Evolutionary conservation across 768 basidiomycete species (phyloP), one percentile per base, ranked within the genome.

Genomic region (Russula vinacea): DNA sequence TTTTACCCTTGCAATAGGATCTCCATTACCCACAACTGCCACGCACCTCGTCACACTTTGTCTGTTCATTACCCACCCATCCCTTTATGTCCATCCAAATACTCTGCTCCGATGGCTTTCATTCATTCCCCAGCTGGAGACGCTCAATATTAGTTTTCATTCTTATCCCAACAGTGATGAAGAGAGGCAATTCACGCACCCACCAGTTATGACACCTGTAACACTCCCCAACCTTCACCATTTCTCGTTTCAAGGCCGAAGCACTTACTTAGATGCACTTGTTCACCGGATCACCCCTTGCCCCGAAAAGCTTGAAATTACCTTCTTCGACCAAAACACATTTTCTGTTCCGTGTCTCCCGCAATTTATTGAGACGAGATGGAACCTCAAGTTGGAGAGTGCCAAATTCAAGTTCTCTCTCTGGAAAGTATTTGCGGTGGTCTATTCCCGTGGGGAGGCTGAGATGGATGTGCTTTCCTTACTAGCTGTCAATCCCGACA

Each of bases 71-170:
- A 22, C 5, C 40, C 16, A 16, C 14, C 35, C 35, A 35, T 35
- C 35, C 35, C 4, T 19, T 19, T 19, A n/a, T 8, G n/a, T 45
- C n/a, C n/a, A n/a, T 8, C 44, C 44, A n/a, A 45, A 45, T 8
- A 10, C 14, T n/a, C n/a, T 40, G 39, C 39, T 45, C n/a, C 44
- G 10, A 22, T 22, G 44, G n/a, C n/a, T 60, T 6, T 19, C 39
- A 24, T 13, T n/a, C 40, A 42, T 60, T 29, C 59, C 50, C 29
- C 51, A 53, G n/a, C 59, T 60, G 10, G 29, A 33, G n/a, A 44
- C 39, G 4, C 29, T 60, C 17, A 11, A 11, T 1, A 40, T 60
- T 22, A 13, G 5, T 60, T 35, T 35, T 35, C 6, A 35, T 35
- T 35, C 1, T 7, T 35, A n/a, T 35, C 10, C 10, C 2, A 35